Base-by-base conservation (phyloP, 2,329 filamentous ascomycete genomes). In the Ceratocystis colombiana region DNA sequence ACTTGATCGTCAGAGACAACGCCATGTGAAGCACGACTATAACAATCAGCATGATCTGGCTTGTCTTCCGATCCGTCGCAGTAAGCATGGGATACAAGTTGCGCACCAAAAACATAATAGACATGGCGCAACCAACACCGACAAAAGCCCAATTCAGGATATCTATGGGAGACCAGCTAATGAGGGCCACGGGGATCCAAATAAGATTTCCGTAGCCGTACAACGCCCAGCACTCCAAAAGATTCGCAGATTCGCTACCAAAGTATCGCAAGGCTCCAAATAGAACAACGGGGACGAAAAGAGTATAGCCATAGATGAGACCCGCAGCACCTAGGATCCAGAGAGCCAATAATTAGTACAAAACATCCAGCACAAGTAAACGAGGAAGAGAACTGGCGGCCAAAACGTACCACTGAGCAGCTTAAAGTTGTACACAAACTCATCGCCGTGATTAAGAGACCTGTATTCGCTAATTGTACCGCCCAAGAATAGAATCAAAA, bases 121-220 rank as follows among this genome's bases (percentile, higher is more conserved):
- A 91, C 72, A 92, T 77, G 53, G 83, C 89, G 74, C 93, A 93
- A 44, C 91, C 91, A 69, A 96, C 81, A 37, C 84, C 91, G 17
- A 96, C 92, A 75, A 99, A 96, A 20, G 90, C 84, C 83, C 90
- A 97, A 79, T 99, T 99, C 70, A 99, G 83, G 66, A 90, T 85
- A 65, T 85, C 86, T 71, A 96, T 79, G 64, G 88, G 88, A 70
- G 88, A 93, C 89, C 92, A 96, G 74, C 88, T 91, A 71, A 96
- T 89, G 69, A 96, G 78, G 61, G 94, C 92, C 55, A 99, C 92
- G 1, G 88, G 90, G 71, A 99, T 92, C 94, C 94, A 99, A 73
- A 99, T 90, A 72, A 99, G 80, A 78, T 99, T 99, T 67, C 88
- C 85, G 79, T 99, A 99, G 65, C 94, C 94, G 76, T 97, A 99